Evolutionary conservation across 1,284 basidiomycete genomes (phyloP), one percentile per base, ranked within the genome.

Genomic region (Stygiomarasmius scandens): DNA sequence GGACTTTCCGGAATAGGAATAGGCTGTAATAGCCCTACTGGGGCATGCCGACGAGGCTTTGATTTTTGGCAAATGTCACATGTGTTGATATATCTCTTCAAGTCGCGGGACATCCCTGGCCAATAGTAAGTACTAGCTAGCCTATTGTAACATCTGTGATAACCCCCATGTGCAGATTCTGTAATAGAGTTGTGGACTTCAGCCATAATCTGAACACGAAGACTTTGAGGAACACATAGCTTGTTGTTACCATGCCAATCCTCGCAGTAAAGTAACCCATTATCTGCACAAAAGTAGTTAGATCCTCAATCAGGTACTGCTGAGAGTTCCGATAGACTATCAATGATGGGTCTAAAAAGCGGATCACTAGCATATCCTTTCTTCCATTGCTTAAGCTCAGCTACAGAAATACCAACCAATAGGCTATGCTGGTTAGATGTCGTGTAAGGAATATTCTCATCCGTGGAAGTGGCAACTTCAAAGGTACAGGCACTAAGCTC

Each of bases 131-230:
- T 48, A 0, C 54, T 9, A 22, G 45, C 49, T 8, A 75, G 16
- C 1, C 57, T n/a, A 25, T 63, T 60, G 38, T 66, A 65, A 0
- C 66, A 67, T 48, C 69, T 67, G 23, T 63, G 56, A 10, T 62
- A 57, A 2, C 74, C 74, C 0, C 59, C 64, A 61, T 76, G 76
- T 3, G 71, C 69, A 2, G 66, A 61, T 29, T 69, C 67, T 0
- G 38, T 49, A 10, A 52, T 16, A 20, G 54, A 47, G 19, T 74
- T 63, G 59, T 75, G 74, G 0, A 61, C 52, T 53, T 69, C 63
- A 14, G 51, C 44, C 38, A 74, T 63, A 1, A 73, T 49, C 34
- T 55, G n/a, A 0, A 47, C 5, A 12, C 56, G 46, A 16, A 64
- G 43, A 16, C 43, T 12, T 41, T 61, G 23, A 12, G 69, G 70